These are phyloP conservation scores for sunflower (Helianthus annuus) DNA, from an alignment of 129 eudicot genomes.

Conservation along the genomic window DNA sequence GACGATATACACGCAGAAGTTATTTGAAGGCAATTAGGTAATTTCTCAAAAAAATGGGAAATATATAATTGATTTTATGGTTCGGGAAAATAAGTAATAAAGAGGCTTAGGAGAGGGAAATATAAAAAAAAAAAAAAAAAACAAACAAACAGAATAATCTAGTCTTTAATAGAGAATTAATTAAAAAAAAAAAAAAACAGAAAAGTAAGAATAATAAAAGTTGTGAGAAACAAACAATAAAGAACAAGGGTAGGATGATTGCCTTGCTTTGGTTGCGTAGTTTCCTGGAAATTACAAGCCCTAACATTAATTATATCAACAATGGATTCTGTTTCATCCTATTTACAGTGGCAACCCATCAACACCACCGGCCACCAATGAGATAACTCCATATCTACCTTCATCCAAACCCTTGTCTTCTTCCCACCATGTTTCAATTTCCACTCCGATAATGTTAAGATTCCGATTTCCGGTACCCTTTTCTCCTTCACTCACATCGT, in stretches of 20 bases:
- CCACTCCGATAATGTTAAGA: constrained; percentile 24
- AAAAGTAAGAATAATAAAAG: not conserved
- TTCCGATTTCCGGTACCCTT: not conserved
- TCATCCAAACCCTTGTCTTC: not conserved
- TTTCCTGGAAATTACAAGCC: constrained; percentile 5
- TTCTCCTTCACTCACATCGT: constrained; percentile 9
- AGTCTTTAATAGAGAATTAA: too few relatives aligned
- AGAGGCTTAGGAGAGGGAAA: too few relatives aligned
- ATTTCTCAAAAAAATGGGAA: too few relatives aligned
- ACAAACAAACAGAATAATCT: too few relatives aligned
- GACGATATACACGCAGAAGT: too few relatives aligned
- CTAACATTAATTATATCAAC: not conserved
- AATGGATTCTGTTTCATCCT: not conserved
- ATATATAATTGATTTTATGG: too few relatives aligned
- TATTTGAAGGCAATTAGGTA: too few relatives aligned
- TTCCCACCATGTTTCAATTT: constrained; percentile 10
- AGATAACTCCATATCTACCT: not conserved
- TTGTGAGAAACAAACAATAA: not conserved
- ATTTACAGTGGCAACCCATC: constrained; percentile 10
- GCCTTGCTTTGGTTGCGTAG: not conserved
- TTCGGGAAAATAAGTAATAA: too few relatives aligned
- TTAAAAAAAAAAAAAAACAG: too few relatives aligned
- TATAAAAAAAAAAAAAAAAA: too few relatives aligned
- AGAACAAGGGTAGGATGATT: not conserved
- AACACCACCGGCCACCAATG: not conserved